Evolutionary conservation across 2,329 filamentous ascomycete genomes (phyloP).

Genomic region (Neonectria ditissima): DNA sequence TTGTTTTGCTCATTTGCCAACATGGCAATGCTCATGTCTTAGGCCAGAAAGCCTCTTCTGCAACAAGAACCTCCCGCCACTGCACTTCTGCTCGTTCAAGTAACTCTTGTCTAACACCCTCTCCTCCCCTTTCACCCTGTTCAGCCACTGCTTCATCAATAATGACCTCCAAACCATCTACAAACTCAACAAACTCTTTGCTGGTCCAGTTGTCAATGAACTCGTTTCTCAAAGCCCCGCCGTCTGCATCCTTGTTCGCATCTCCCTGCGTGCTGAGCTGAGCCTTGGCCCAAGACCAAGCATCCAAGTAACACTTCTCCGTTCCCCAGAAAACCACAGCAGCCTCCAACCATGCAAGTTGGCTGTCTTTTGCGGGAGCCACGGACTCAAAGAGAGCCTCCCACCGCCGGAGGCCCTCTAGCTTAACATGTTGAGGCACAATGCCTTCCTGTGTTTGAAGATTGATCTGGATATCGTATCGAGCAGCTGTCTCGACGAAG

Average conservation of each 20-base stretch:
- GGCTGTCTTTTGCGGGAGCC: slow-evolving; percentile 56
- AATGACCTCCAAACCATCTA: slow-evolving; percentile 64
- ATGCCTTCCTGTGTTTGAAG: slow-evolving; percentile 41
- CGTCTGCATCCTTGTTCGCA: slow-evolving; percentile 66
- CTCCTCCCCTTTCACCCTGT: slow-evolving; percentile 51
- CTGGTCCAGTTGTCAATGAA: slow-evolving; percentile 79
- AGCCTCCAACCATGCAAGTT: slow-evolving; percentile 70
- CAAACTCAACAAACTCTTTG: slow-evolving; percentile 69
- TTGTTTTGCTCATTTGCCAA: not conserved
- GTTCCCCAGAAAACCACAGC: slow-evolving; percentile 83
- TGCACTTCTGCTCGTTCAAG: slow-evolving; percentile 56
- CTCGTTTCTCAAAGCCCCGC: slow-evolving; percentile 71
- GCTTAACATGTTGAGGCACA: slow-evolving; percentile 48
- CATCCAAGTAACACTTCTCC: slow-evolving; percentile 72
- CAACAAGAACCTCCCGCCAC: slow-evolving; percentile 63
- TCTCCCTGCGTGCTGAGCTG: slow-evolving; percentile 46
- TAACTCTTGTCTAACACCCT: slow-evolving; percentile 47
- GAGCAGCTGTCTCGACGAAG: slow-evolving; percentile 72
- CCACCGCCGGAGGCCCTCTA: slow-evolving; percentile 55
- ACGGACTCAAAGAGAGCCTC: slow-evolving; percentile 66
- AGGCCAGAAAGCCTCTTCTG: slow-evolving; percentile 72
- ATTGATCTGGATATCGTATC: slow-evolving; percentile 68
- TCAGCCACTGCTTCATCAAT: slow-evolving; percentile 65
- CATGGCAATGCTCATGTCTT: slow-evolving; percentile 15
- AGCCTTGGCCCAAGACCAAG: slow-evolving; percentile 66